Base-by-base conservation (phyloP, 2,329 filamentous ascomycete species). In the Penicillium sp. region DNA sequence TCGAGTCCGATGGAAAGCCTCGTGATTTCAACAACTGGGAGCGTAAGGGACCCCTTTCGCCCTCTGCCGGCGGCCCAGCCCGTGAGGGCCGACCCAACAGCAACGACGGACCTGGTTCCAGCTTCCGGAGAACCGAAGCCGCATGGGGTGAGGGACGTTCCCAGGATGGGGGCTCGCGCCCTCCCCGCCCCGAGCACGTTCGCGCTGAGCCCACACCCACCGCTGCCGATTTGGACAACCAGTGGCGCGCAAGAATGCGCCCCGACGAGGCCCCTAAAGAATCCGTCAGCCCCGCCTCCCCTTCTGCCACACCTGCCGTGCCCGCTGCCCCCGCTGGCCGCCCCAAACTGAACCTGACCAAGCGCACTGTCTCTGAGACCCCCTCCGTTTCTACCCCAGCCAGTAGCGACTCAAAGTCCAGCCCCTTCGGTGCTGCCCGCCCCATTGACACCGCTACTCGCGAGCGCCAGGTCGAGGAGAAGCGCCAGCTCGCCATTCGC, bases 11-110 rank as follows among this genome's bases (percentile, higher is more conserved):
- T 68, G 86, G 86, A 59, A 91, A 88, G 69, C 73, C 83, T 49
- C 84, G 89, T 50, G 88, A 95, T 68, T 87, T 93, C 58, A 80
- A 82, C 60, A 95, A 89, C 72, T 99, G 93, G 93, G 92, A 96
- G 73, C 88, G 93, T 62, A 93, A 88, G 67, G 93, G 93, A 11
- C 93, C 93, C 31, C 78, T 97, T 48, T 88, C 92, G 35, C 89
- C 92, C 18, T 72, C 77, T 75, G 59, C 77, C 77, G 43, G 44
- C 36, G 45, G 79, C 19, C 68, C 74, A 27, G 70, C 65, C 45
- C 70, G 82, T 53, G 82, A 83, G 59, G 80, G 82, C 49, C 77
- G 83, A 55, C 74, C 79, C 52, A 72, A 76, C 55, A 81, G 75
- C 67, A 79, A 77, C 53, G 83, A 89, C 48, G 82, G 80, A 52